These are phyloP conservation scores for Solanum pennellii DNA, from an alignment of 257 asterid genomes.

Conservation along the genomic window DNA sequence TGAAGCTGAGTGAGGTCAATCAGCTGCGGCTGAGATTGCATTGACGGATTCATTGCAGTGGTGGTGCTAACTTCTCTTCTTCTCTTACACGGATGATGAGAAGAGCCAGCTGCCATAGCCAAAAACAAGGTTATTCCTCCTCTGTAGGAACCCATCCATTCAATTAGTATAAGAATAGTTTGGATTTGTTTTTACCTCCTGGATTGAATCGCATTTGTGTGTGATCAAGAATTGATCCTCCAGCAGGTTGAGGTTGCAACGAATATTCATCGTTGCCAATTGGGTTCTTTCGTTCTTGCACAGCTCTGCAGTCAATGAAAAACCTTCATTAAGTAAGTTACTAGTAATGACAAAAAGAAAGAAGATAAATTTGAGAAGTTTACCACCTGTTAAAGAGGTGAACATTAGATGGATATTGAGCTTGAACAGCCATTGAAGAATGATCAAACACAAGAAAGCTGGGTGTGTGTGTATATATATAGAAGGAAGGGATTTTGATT, in stretches of 20 bases:
- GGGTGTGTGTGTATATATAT: not conserved
- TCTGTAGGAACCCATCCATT: not conserved
- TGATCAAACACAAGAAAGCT: not conserved
- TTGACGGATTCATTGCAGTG: not conserved
- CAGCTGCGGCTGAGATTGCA: constrained; percentile 11
- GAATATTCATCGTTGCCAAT: constrained; percentile 6
- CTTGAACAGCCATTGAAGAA: constrained; percentile 36
- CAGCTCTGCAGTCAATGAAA: constrained; percentile 9
- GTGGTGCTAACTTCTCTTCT: constrained; percentile 9
- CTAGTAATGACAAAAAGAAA: not conserved
- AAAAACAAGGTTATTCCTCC: not conserved
- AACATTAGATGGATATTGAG: constrained; percentile 35
- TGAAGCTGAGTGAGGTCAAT: constrained; percentile 24
- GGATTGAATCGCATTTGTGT: constrained; percentile 16
- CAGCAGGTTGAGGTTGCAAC: constrained; percentile 13
- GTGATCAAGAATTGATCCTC: constrained; percentile 18
- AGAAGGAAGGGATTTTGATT: not conserved
- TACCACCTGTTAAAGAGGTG: constrained; percentile 35
- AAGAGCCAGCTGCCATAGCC: constrained; percentile 7
- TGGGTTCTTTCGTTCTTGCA: constrained; percentile 19
- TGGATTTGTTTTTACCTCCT: constrained; percentile 11
- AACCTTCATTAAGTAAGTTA: not conserved
- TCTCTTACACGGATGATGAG: constrained; percentile 17
- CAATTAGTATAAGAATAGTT: not conserved
- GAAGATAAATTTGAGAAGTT: not conserved